Base-by-base conservation (phyloP, 108 stramenopile species). In the Seminavis robusta region DNA sequence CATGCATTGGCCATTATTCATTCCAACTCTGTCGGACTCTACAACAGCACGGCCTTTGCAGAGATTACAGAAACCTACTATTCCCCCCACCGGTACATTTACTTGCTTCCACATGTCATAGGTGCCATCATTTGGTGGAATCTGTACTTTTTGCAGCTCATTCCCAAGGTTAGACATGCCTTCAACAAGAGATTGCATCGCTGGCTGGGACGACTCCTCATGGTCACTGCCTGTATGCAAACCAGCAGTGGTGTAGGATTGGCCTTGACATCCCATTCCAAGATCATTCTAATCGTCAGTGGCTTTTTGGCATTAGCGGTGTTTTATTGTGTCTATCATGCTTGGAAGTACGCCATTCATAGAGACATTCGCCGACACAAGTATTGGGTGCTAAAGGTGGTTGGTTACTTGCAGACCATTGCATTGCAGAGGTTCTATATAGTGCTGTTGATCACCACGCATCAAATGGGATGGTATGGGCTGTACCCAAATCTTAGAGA, bases 341-440 rank as follows among this genome's bases (percentile, higher is more conserved):
- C 45, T 19, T 46, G 45, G 45, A n/a, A 20, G 16, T 46, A 17
- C 17, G 42, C 54, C 9, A 37, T 61, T 24, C 20, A 27, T 0
- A 48, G 34, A 4, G 59, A 61, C 1, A 50, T 50, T 39, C 32
- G 16, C 8, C 48, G 25, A 21, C 59, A 61, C 24, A 49, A 50
- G 13, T 50, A 40, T 23, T 61, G 59, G 59, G 48, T 37, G 4
- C 36, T 50, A 21, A 16, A 48, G 24, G 13, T 61, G 33, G 59
- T 61, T 0, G 59, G 59, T 13, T 61, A 61, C 36, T 4, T 61
- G 59, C 59, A 61, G 25, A 25, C 21, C 9, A 51, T 61, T 51
- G 48, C 48, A 0, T 31, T 61, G 3, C 59, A 61, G 24, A 47
- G 59, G 3, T 27, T 61, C 5, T 61, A 0, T 13, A 40, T 61